Conservation (phyloP, 2,329 filamentous ascomycete species). For the Amauroascus verrucosus region DNA sequence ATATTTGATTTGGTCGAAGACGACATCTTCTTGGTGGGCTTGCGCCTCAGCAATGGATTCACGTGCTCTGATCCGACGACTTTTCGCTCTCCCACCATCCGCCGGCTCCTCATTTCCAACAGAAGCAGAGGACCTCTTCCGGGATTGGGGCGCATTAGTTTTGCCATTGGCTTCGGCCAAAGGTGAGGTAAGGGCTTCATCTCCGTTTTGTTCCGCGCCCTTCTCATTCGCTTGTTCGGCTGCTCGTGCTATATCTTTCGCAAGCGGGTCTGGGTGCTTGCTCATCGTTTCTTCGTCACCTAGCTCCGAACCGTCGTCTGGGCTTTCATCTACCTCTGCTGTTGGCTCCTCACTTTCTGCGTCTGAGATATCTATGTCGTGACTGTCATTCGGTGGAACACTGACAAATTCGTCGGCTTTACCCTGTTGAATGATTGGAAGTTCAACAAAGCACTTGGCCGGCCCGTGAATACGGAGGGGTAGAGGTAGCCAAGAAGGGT, state of each 20-base stretch:
- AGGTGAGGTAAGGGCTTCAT: conserved; percentile 13
- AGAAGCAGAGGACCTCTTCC: conserved; percentile 53
- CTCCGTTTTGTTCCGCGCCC: neutral
- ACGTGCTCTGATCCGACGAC: conserved; percentile 51
- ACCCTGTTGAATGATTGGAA: conserved; percentile 13
- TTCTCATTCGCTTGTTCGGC: conserved; percentile 5
- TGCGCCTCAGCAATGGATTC: conserved; percentile 44
- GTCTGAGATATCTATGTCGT: neutral
- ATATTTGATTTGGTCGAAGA: conserved; percentile 44
- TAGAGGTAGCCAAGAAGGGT: neutral
- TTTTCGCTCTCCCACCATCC: conserved; percentile 49
- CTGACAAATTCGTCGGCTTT: neutral
- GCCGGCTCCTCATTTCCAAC: conserved; percentile 48
- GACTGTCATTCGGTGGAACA: neutral
- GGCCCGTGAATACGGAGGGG: neutral
- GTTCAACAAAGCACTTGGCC: neutral
- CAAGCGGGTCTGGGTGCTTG: neutral
- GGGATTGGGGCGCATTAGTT: conserved; percentile 22
- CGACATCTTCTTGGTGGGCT: conserved; percentile 37
- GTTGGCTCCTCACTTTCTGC: neutral
- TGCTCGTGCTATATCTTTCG: neutral
- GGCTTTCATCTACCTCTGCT: neutral
- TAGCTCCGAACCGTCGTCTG: neutral
- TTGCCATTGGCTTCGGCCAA: conserved; percentile 27
- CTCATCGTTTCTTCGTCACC: neutral